These are phyloP conservation scores for Kwoniella sp. DNA, from an alignment of 768 basidiomycete genomes.

Conservation along the genomic window DNA sequence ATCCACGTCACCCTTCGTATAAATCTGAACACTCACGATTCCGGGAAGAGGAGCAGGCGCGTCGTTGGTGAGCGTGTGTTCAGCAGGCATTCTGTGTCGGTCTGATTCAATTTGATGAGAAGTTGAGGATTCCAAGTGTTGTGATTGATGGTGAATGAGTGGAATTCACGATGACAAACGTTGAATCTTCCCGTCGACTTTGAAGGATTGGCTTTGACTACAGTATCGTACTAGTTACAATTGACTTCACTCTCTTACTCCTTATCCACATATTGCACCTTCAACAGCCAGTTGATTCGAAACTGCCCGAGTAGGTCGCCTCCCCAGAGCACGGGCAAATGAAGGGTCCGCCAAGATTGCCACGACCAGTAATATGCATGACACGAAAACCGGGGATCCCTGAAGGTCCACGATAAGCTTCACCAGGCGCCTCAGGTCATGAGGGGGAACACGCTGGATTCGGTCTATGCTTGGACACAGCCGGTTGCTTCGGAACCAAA, in stretches of 20 bases:
- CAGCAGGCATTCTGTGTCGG: constrained; percentile 41
- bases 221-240: too few species aligned
- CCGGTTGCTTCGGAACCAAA: neutral
- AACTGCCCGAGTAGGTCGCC: neutral
- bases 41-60: constrained; percentile 48
- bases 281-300: neutral
- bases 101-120: neutral
- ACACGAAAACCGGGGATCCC: too few species aligned
- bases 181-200: too few species aligned
- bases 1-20: neutral
- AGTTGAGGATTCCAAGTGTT: neutral
- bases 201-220: too few species aligned
- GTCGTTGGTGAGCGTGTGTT: constrained; percentile 44
- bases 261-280: too few species aligned
- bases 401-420: neutral
- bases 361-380: neutral
- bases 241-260: too few species aligned
- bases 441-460: too few species aligned
- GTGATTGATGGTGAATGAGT: too few species aligned
- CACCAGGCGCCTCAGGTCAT: too few species aligned
- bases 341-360: too few species aligned
- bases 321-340: too few species aligned
- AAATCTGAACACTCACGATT: constrained; percentile 30
- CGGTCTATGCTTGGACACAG: neutral
- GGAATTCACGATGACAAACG: too few species aligned